Evolutionary conservation across 192 early-diverging fungal species (phyloP), one percentile per base, ranked within the genome.

Genomic region (Diversispora eburnea): DNA sequence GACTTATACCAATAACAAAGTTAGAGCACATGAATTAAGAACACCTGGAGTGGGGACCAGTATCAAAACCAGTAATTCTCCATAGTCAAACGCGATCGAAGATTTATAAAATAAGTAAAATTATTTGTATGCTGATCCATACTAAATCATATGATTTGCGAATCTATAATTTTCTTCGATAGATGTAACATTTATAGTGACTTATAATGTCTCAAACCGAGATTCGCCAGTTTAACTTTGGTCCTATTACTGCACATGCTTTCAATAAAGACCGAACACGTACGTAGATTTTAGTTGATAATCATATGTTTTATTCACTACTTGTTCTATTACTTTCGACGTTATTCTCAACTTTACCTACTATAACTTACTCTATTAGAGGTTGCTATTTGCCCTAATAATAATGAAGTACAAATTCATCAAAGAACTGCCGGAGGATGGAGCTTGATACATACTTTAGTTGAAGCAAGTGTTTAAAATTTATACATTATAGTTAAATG

Each of bases 351-450:
- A 59, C 54, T n/a, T 57, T 12, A 12, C 45, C 10, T 49, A 17
- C 46, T 48, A 6, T 42, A 59, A 17, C 54, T 61, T 62, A 33
- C 19, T n/a, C 0, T 15, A 54, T 72, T 81, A 94, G 96, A 96
- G 86, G 85, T 99, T 17, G 94, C 94, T 19, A 77, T 99, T 19
- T 91, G 91, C 78, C 94, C 93, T 49, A 95, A 95, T 84, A 89
- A 88, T 59, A 93, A 94, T 73, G 91, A 94, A 64, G 95, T 97
- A 58, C 89, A 89, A 77, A 96, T 99, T 80, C 95, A 95, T 83
- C 76, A 82, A 48, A 88, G 89, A 76, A 76, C 77, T 64, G 82
- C 79, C 17, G 72, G 81, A 25, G 67, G 64, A 67, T 98, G 91
- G 91, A 84, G 76, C 68, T 76, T 90, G 20, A 69, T 78, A 47